phyloP scores from a whole-genome alignment of 768 basidiomycete genomes.

The Fomitopsis pulvina region DNA sequence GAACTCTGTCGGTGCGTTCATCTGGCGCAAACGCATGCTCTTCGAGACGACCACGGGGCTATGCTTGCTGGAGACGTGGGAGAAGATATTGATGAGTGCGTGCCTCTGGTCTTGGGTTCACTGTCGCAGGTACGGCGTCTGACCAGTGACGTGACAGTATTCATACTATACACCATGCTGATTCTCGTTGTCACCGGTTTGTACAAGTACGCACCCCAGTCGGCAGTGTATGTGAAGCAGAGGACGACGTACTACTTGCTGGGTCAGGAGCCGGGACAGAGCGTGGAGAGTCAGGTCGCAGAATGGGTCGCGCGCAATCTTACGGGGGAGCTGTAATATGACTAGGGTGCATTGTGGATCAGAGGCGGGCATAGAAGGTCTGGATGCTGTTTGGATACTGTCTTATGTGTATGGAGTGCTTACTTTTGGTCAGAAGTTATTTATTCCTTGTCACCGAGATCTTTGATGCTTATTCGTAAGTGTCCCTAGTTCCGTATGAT shows the following conservation, averaged over 20 bases:
- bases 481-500: too few species aligned
- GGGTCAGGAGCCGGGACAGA: slow-evolving; percentile 34
- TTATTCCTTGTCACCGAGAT: too few species aligned
- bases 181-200: slow-evolving; percentile 44
- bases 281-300: background rate
- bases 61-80: slow-evolving; percentile 62
- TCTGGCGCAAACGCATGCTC: slow-evolving; percentile 51
- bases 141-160: slow-evolving; percentile 34
- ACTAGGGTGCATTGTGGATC: background rate
- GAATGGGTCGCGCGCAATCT: background rate
- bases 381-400: too few species aligned
- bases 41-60: slow-evolving; percentile 56
- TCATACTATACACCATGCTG: slow-evolving; percentile 33
- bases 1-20: slow-evolving; percentile 14
- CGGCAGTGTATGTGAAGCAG: slow-evolving; percentile 43
- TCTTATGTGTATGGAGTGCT: too few species aligned
- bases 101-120: slow-evolving; percentile 10
- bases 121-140: background rate
- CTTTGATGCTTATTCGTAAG: too few species aligned
- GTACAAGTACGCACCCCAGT: slow-evolving; percentile 52
- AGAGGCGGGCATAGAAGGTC: background rate
- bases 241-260: slow-evolving; percentile 59
- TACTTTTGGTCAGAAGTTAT: too few species aligned
- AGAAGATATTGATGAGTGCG: slow-evolving; percentile 55
- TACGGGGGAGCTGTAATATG: background rate